Evolutionary conservation across 2,329 filamentous ascomycete genomes (phyloP).

Genomic region (Rhinocladiella similis): DNA sequence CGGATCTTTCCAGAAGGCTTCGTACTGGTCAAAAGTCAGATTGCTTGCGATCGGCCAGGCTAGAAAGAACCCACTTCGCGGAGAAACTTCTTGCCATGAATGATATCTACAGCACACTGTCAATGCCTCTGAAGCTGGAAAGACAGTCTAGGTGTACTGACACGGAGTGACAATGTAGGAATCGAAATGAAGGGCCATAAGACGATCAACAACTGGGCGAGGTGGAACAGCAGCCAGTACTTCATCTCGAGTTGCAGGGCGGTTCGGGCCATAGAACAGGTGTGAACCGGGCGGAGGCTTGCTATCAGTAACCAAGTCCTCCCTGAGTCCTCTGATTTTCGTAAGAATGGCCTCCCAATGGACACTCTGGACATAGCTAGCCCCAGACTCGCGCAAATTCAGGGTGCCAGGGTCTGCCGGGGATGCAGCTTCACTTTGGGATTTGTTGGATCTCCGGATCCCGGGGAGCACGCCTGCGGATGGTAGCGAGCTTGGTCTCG

Average conservation of each 20-base stretch:
- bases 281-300: conserved; percentile 26
- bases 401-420: conserved; percentile 31
- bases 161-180: conserved; percentile 30
- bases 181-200: conserved; percentile 32
- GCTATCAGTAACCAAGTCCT: conserved; percentile 28
- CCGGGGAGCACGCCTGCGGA: too few relatives aligned
- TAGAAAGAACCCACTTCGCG: conserved; percentile 30
- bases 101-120: conserved; percentile 30
- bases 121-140: conserved; percentile 24
- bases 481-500: too few relatives aligned
- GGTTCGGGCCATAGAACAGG: conserved; percentile 31
- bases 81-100: conserved; percentile 33
- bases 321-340: conserved; percentile 32
- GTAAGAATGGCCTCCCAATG: conserved; percentile 36
- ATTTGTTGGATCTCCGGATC: neutral
- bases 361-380: conserved; percentile 34
- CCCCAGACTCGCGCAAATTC: conserved; percentile 30
- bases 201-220: conserved; percentile 31
- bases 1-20: conserved; percentile 45
- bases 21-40: conserved; percentile 39
- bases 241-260: conserved; percentile 32
- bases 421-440: conserved; percentile 26
- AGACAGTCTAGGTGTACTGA: conserved; percentile 27
- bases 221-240: conserved; percentile 33
- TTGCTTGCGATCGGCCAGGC: conserved; percentile 22